These are phyloP conservation scores for Ilyonectria sp. DNA, from an alignment of 2,329 filamentous ascomycete species.

Conservation along the genomic window DNA sequence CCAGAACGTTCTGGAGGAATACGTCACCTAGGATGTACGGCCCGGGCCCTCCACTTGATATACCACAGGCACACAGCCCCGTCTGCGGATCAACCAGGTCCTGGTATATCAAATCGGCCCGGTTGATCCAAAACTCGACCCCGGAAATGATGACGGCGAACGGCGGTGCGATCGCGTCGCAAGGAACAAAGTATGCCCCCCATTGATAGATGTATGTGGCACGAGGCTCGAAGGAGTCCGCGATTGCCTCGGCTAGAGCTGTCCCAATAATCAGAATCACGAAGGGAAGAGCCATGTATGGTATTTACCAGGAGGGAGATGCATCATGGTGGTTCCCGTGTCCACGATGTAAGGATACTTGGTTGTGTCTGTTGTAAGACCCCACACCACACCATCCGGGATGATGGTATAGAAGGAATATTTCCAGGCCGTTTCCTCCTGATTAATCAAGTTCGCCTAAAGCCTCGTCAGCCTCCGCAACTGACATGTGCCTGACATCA, in stretches of 20 bases:
- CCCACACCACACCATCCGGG: constrained; percentile 64
- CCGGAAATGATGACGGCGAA: constrained; percentile 63
- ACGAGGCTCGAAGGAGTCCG: constrained; percentile 61
- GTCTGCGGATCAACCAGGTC: constrained; percentile 60
- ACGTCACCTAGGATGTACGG: constrained; percentile 66
- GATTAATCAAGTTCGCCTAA: constrained; percentile 61
- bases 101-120: constrained; percentile 63
- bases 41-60: constrained; percentile 60
- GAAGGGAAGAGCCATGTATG: too few species aligned
- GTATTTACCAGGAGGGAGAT: constrained; percentile 62
- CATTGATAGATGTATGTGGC: constrained; percentile 64
- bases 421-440: constrained; percentile 57
- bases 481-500: not conserved
- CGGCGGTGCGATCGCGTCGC: constrained; percentile 62
- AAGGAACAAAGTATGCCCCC: constrained; percentile 64
- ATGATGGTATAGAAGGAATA: constrained; percentile 70
- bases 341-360: constrained; percentile 67
- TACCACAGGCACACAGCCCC: constrained; percentile 64
- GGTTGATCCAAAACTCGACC: constrained; percentile 63
- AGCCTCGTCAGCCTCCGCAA: constrained; percentile 9
- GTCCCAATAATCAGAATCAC: constrained; percentile 13
- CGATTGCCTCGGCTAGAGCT: constrained; percentile 66
- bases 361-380: constrained; percentile 56
- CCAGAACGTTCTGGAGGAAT: constrained; percentile 67
- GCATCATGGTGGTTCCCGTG: constrained; percentile 66